Evolutionary conservation across 352 stramenopile species (phyloP).

Genomic region (Pythium sukuiense): DNA sequence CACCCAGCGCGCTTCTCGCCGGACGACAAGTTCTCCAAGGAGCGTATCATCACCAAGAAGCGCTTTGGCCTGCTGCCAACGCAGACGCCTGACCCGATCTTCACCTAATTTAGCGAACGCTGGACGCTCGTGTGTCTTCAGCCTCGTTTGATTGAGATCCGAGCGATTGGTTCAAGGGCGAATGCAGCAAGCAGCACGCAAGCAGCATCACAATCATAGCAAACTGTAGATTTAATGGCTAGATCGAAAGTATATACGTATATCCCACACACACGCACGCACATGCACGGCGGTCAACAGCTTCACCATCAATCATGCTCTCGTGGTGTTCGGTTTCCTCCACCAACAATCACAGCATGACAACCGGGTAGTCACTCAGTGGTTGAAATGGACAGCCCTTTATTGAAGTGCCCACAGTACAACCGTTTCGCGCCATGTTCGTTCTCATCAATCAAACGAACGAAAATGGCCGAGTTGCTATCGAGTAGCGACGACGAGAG

Average conservation of each 20-base stretch:
- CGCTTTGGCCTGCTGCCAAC: slow-evolving; percentile 97
- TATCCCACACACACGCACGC: slow-evolving; percentile 3
- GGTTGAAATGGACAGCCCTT: slow-evolving; percentile 3
- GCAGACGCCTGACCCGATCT: slow-evolving; percentile 89
- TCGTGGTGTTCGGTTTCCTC: no score
- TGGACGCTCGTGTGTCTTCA: background rate
- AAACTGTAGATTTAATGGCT: slow-evolving; percentile 28
- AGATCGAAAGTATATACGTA: slow-evolving; percentile 26
- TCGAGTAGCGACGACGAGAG: slow-evolving; percentile 61
- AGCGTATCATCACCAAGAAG: slow-evolving; percentile 98
- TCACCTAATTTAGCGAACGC: slow-evolving; percentile 63
- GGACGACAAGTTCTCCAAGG: slow-evolving; percentile 99
- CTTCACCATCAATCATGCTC: no score
- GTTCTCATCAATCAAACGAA: slow-evolving; percentile 2
- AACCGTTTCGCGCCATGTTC: slow-evolving; percentile 19
- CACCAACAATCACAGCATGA: slow-evolving; percentile 9
- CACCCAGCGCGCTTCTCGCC: slow-evolving; percentile 98
- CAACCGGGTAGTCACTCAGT: slow-evolving; percentile 19
- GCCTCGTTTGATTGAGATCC: no score
- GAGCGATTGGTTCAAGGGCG: no score
- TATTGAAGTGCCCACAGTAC: slow-evolving; percentile 20
- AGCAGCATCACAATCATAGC: slow-evolving; percentile 2
- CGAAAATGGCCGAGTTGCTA: slow-evolving; percentile 62
- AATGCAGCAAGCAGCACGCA: slow-evolving; percentile 4
- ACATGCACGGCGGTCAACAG: no score